A percentile compares a stretch with the other conserved stretches of the same genome.
phyloP scores from a whole-genome alignment of 129 eudicot genomes.

The Pseudognaphalium luteoalbum region DNA sequence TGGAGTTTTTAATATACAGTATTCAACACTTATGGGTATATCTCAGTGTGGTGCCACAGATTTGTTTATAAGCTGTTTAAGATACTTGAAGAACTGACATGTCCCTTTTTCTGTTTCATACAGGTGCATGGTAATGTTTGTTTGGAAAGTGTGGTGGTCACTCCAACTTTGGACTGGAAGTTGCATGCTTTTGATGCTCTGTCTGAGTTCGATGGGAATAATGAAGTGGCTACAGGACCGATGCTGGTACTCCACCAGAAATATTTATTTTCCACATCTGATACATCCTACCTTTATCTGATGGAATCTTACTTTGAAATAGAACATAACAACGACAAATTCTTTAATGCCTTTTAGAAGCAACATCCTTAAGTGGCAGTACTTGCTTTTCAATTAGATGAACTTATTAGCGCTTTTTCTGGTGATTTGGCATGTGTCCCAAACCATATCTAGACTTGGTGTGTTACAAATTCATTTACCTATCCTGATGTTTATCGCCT shows the following conservation, averaged over 20 bases:
- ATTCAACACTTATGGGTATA: background rate
- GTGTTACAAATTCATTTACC: background rate
- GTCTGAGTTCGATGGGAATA: constrained; percentile 85
- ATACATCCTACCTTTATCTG: constrained; percentile 5
- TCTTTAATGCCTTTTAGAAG: constrained; percentile 20
- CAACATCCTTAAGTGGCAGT: background rate
- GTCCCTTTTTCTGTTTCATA: constrained; percentile 13
- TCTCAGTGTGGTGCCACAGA: background rate
- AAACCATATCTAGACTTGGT: constrained; percentile 14
- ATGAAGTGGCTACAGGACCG: constrained; percentile 75
- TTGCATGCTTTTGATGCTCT: constrained; percentile 97
- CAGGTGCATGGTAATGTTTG: constrained; percentile 99
- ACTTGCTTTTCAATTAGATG: background rate
- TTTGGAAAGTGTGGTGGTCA: constrained; percentile 95
- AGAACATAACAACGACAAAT: constrained; percentile 15
- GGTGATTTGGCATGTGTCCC: constrained; percentile 4
- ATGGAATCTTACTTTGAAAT: background rate
- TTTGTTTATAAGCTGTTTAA: background rate
- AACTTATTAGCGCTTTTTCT: background rate
- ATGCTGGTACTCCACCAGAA: constrained; percentile 65
- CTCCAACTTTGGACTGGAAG: constrained; percentile 96
- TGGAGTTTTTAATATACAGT: background rate
- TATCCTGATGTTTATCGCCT: background rate
- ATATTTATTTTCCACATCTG: constrained; percentile 19
- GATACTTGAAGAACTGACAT: constrained; percentile 22